A percentile compares a stretch with the other conserved stretches of the same genome.
phyloP scores from a whole-genome alignment of 352 stramenopile genomes.

The Thraustochytrium striatum region DNA sequence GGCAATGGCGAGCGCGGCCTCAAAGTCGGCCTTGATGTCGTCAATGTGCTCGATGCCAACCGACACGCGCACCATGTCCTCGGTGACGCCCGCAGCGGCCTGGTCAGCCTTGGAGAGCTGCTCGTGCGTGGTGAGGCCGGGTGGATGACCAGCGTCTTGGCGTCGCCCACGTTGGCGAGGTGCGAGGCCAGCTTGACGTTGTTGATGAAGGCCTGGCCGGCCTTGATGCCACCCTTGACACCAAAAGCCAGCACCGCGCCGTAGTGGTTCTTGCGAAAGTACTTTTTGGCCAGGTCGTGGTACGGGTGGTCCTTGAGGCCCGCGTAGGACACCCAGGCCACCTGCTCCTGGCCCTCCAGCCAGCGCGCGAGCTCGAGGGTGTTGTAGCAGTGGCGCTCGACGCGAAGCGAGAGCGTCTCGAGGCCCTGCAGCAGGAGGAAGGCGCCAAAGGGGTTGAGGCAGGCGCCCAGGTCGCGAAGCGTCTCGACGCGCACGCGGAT shows the following conservation, averaged over 20 bases:
- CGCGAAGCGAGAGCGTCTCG: constrained; percentile 88
- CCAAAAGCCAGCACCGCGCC: constrained; percentile 81
- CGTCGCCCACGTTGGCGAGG: constrained; percentile 88
- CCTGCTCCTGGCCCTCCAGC: constrained; percentile 74
- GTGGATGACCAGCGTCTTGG: constrained; percentile 85
- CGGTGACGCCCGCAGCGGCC: constrained; percentile 69
- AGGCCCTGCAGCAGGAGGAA: constrained; percentile 89
- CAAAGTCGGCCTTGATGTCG: constrained; percentile 79
- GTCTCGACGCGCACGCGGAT: constrained; percentile 61
- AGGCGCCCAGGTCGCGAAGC: constrained; percentile 79
- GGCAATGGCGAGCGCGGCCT: constrained; percentile 69
- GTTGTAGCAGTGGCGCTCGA: constrained; percentile 89
- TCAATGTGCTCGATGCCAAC: constrained; percentile 80
- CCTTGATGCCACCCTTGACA: constrained; percentile 73
- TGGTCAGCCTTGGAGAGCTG: constrained; percentile 71
- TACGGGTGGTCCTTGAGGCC: constrained; percentile 78
- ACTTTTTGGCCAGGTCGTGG: constrained; percentile 78
- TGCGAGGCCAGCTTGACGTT: constrained; percentile 84
- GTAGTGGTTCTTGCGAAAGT: constrained; percentile 60
- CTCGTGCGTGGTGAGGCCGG: constrained; percentile 87
- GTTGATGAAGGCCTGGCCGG: constrained; percentile 81
- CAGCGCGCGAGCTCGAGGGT: constrained; percentile 80
- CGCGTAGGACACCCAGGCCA: constrained; percentile 86
- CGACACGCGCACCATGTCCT: constrained; percentile 76
- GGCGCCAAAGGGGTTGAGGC: constrained; percentile 83